Conservation (phyloP, 257 asterid genomes). For the Nicotiana benthamiana region DNA sequence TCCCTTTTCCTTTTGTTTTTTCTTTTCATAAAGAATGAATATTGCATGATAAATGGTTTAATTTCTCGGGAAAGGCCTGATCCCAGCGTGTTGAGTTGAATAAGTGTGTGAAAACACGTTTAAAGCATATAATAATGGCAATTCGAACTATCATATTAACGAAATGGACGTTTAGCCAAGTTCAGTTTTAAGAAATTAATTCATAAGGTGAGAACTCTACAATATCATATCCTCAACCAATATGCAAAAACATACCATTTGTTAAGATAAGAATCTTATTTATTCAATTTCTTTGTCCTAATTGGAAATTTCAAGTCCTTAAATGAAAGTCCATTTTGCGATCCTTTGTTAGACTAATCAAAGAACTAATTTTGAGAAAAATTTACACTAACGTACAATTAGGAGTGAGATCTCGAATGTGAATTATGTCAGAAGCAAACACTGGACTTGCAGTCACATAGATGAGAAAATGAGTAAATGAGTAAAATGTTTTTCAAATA, state of each 20-base stretch:
- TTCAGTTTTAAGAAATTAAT: neutral
- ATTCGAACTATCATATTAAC: neutral
- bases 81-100: neutral
- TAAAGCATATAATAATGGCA: neutral
- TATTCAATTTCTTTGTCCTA: neutral
- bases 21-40: neutral
- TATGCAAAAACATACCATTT: neutral
- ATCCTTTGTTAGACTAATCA: neutral
- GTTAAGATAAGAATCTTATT: too few relatives aligned
- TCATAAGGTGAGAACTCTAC: neutral
- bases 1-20: neutral
- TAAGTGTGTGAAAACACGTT: neutral
- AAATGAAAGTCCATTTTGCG: neutral
- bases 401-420: too few relatives aligned
- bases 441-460: too few relatives aligned
- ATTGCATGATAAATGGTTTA: neutral
- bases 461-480: too few relatives aligned
- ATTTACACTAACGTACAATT: too few relatives aligned
- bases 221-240: too few relatives aligned
- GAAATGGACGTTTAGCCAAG: neutral
- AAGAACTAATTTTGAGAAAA: too few relatives aligned
- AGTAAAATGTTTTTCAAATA: too few relatives aligned
- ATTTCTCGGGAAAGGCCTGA: neutral
- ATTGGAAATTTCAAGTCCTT: neutral
- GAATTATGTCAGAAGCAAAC: too few relatives aligned